These are phyloP conservation scores for Axilococcus clingmanii DNA, from an alignment of 139 green algal species.

Conservation along the genomic window DNA sequence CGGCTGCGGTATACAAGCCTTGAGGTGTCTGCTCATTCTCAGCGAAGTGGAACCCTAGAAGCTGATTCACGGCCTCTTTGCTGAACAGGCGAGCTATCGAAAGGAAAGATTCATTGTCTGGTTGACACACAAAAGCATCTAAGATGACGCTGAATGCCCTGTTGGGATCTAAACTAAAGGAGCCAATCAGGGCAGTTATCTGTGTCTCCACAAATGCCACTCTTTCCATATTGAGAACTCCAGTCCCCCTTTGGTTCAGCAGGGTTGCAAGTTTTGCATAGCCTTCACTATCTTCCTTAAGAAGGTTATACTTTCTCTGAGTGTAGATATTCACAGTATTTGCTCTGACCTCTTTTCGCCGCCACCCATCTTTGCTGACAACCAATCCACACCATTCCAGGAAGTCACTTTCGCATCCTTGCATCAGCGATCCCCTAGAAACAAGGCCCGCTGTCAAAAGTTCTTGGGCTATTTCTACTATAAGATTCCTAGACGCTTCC, in stretches of 20 bases:
- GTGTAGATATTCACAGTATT: conserved; percentile 60
- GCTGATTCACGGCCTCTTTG: conserved; percentile 10
- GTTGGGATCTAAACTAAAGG: conserved; percentile 89
- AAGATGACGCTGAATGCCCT: conserved; percentile 67
- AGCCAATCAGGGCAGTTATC: conserved; percentile 69
- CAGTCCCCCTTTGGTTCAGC: conserved; percentile 28
- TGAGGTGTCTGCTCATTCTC: background rate
- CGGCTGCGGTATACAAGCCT: conserved; percentile 3
- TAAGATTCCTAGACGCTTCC: too few species aligned
- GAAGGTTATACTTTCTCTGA: conserved; percentile 83
- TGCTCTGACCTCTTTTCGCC: conserved; percentile 34
- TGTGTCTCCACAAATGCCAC: conserved; percentile 18
- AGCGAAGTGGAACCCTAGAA: conserved; percentile 35
- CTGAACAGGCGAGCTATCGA: conserved; percentile 28
- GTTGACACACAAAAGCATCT: conserved; percentile 44
- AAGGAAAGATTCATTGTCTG: conserved; percentile 27
- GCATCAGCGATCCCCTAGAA: conserved; percentile 25
- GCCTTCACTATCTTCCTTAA: conserved; percentile 83
- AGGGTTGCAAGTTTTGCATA: conserved; percentile 74
- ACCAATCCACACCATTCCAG: conserved; percentile 35
- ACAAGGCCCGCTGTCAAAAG: conserved; percentile 5
- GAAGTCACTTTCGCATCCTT: conserved; percentile 31
- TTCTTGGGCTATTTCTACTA: background rate
- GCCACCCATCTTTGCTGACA: conserved; percentile 10
- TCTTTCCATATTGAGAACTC: conserved; percentile 4